Evolutionary conservation across 116 monocot species (phyloP), one percentile per base, ranked within the genome.

Genomic region (Papilionanthe hybrid): DNA sequence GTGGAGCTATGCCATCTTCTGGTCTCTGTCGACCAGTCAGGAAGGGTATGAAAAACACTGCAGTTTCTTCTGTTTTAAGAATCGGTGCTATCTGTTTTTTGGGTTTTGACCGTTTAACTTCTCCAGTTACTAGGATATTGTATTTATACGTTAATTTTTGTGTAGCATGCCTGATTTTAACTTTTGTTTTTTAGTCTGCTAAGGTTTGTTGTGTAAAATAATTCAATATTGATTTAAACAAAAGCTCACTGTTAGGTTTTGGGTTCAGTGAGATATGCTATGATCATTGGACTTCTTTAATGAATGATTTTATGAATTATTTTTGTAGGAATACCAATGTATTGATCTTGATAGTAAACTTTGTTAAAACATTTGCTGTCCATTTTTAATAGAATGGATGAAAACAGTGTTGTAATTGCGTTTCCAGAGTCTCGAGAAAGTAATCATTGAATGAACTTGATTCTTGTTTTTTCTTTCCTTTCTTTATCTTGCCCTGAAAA

Each of bases 1-100:
- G 65, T 93, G 93, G 93, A 93, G 87, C 42, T 91, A 93, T 81
- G 93, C 89, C 6, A 87, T 93, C 43, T 91, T 91, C 79, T 93
- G 93, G 91, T 84, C 86, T 41, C 49, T 75, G 49, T 89, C 93
- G 23, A 68, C 67, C n/a, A 77, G 80, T 11, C 89, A 89, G 37
- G 80, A 57, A 75, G 90, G 87, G 93, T 93, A 88, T 71, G 79
- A 22, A 79, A 42, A 58, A 30, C 1, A 50, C 20, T 20, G 4
- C 0, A 49, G 9, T 42, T 42, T 17, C 28, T 15, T 60, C 4
- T 41, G 29, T 79, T 71, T n/a, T 30, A 25, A 25, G 42, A 23
- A 55, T 68, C 9, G 1, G 20, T 37, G 69, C 69, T 30, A 11
- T 60, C 9, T 9, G 25, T 25, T 60, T 60, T 22, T 2, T 22